phyloP scores from a whole-genome alignment of 768 basidiomycete species.

The Russula virescens region DNA sequence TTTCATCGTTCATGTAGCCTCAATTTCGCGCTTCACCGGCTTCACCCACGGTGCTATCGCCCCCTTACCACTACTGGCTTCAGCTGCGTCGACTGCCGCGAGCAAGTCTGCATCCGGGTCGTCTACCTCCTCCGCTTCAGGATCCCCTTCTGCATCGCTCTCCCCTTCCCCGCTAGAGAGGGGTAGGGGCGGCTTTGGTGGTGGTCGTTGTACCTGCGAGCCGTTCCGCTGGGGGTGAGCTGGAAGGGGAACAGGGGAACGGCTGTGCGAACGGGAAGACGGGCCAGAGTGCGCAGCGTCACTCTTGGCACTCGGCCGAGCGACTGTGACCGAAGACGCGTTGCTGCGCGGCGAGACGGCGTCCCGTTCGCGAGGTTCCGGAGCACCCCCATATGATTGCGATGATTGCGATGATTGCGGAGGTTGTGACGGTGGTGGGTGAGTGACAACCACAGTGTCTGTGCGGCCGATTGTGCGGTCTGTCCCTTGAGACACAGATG shows the following conservation, averaged over 20 bases:
- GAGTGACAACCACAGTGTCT: constrained; percentile 19
- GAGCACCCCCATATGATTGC: constrained; percentile 6
- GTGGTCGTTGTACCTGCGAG: constrained; percentile 12
- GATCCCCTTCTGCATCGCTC: constrained; percentile 34
- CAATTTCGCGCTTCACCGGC: constrained; percentile 22
- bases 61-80: constrained; percentile 29
- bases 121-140: constrained; percentile 31
- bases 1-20: constrained; percentile 5
- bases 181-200: constrained; percentile 3
- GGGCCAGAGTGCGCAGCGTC: constrained; percentile 28
- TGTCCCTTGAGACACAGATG: constrained; percentile 3
- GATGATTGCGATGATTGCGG: constrained; percentile 2
- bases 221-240: constrained; percentile 15
- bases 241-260: constrained; percentile 12
- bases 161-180: constrained; percentile 33
- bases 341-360: constrained; percentile 38
- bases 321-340: constrained; percentile 9
- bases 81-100: constrained; percentile 38
- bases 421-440: constrained; percentile 4
- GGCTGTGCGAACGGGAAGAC: constrained; percentile 18
- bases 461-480: constrained; percentile 19
- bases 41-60: constrained; percentile 17
- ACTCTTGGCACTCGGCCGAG: constrained; percentile 18
- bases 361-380: constrained; percentile 18
- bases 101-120: constrained; percentile 34